Conservation (phyloP, 352 stramenopile species). For the Phytopythium vexans region DNA sequence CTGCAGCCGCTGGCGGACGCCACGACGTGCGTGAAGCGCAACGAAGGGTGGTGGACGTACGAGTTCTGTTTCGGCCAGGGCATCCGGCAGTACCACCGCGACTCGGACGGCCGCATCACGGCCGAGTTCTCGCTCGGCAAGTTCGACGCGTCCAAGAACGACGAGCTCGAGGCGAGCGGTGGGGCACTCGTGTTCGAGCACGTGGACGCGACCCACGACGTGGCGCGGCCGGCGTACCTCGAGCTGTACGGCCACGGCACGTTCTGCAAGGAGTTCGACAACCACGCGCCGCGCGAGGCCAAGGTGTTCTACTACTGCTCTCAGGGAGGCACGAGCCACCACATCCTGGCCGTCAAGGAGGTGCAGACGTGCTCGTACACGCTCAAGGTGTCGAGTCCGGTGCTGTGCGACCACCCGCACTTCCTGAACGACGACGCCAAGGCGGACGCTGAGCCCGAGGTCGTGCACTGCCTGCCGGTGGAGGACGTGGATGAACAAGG, state of each 20-base stretch:
- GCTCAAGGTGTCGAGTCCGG: conserved; percentile 72
- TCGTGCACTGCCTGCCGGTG: conserved; percentile 71
- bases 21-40: conserved; percentile 68
- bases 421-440: conserved; percentile 73
- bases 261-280: conserved; percentile 72
- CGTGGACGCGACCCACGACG: conserved; percentile 77
- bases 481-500: not conserved
- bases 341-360: conserved; percentile 78
- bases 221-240: conserved; percentile 59
- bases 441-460: conserved; percentile 41
- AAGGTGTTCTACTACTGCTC: conserved; percentile 79
- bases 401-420: conserved; percentile 78
- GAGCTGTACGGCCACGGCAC: conserved; percentile 71
- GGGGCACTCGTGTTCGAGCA: conserved; percentile 62
- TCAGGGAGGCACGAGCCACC: conserved; percentile 54
- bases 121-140: conserved; percentile 65
- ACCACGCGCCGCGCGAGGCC: conserved; percentile 47
- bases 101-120: conserved; percentile 58
- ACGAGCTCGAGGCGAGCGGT: conserved; percentile 35
- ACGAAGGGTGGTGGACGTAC: conserved; percentile 84
- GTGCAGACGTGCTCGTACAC: conserved; percentile 82
- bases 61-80: conserved; percentile 76
- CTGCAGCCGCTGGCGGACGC: conserved; percentile 44
- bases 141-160: conserved; percentile 51
- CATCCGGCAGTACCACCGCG: conserved; percentile 74